Evolutionary conservation across 2,329 filamentous ascomycete genomes (phyloP).

Genomic region (Zymoseptoria ardabiliae): DNA sequence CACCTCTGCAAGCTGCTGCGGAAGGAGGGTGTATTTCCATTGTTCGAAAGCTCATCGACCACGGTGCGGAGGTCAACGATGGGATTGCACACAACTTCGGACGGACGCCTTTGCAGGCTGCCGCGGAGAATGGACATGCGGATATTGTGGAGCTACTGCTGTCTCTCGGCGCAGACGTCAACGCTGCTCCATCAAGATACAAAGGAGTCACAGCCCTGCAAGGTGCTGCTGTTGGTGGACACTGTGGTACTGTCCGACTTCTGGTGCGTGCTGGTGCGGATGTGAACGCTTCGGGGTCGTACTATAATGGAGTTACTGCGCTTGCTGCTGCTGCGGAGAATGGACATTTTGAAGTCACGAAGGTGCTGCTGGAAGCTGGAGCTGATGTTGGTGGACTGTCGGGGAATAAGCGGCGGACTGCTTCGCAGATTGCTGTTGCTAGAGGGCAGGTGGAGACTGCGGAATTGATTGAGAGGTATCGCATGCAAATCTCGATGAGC

Average conservation of each 20-base stretch:
- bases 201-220: conserved; percentile 17
- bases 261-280: conserved; percentile 15
- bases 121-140: conserved; percentile 9
- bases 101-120: conserved; percentile 14
- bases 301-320: conserved; percentile 14
- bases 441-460: not conserved
- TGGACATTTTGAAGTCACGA: conserved; percentile 14
- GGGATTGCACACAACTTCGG: conserved; percentile 10
- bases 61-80: conserved; percentile 12
- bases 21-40: conserved; percentile 13
- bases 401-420: not conserved
- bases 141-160: conserved; percentile 13
- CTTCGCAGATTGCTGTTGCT: not conserved
- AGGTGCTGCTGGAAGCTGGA: conserved; percentile 11
- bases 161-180: conserved; percentile 9
- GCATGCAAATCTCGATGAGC: not conserved
- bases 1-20: conserved; percentile 17
- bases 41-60: conserved; percentile 8
- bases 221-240: conserved; percentile 11
- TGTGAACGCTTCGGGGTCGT: conserved; percentile 13
- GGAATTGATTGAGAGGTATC: not conserved
- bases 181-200: conserved; percentile 12
- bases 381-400: conserved; percentile 9
- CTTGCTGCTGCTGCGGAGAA: conserved; percentile 14
- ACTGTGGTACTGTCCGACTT: conserved; percentile 6